A percentile compares a stretch with the other conserved stretches of the same genome.
Conservation (phyloP, 148 eudicot genomes). For the Selenicereus undatus region DNA sequence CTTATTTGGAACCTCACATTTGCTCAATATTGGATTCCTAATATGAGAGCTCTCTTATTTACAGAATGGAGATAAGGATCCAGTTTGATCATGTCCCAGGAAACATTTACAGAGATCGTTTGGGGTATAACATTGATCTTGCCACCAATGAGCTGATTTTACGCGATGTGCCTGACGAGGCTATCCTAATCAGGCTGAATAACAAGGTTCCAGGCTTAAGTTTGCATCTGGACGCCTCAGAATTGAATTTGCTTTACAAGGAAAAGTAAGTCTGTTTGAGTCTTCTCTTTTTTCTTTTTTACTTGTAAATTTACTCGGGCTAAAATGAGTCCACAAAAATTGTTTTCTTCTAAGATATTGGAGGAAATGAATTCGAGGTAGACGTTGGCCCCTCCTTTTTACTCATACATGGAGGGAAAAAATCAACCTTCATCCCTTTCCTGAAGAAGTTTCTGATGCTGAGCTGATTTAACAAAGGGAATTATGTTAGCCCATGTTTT, state of each 20-base stretch:
- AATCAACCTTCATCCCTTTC: background rate
- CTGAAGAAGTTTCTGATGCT: background rate
- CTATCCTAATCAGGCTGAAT: constrained; percentile 34
- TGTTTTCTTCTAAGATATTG: background rate
- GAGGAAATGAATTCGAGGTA: too few relatives aligned
- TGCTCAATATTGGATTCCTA: background rate
- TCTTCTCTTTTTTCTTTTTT: background rate
- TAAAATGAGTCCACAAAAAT: too few relatives aligned
- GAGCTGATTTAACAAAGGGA: background rate
- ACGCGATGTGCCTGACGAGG: constrained; percentile 38
- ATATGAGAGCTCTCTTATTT: background rate
- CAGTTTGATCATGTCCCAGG: constrained; percentile 41
- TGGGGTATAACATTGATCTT: constrained; percentile 33
- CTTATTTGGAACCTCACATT: background rate
- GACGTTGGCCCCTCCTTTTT: too few relatives aligned
- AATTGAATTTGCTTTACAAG: constrained; percentile 38
- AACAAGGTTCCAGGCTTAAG: constrained; percentile 45
- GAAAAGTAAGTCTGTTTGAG: constrained; percentile 25
- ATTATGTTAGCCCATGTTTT: too few relatives aligned
- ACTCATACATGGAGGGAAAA: background rate
- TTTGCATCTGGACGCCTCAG: constrained; percentile 34
- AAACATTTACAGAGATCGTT: constrained; percentile 31
- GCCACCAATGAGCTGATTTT: constrained; percentile 39
- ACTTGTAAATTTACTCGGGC: background rate
- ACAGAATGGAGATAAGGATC: constrained; percentile 41